Base-by-base conservation (phyloP, 805 yeast species). In the Myxozyma neotropica region DNA sequence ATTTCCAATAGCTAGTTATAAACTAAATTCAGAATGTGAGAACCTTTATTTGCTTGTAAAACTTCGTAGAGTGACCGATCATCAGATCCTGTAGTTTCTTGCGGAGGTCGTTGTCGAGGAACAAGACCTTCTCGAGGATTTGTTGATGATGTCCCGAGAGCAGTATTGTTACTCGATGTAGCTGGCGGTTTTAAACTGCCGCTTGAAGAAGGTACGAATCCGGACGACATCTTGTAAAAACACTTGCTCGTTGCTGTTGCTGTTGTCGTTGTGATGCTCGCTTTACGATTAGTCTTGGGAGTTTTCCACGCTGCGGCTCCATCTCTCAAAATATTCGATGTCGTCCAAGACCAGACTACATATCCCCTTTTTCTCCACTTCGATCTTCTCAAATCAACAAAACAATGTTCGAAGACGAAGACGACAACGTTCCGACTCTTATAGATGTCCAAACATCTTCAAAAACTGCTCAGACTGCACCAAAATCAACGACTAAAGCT, bases 21-120 rank as follows among this genome's bases (percentile, higher is more conserved):
- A 17, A 38, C 17, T n/a, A n/a, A 38, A 2, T n/a, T 38, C 21
- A 19, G 43, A 13, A 17, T n/a, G n/a, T n/a, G 4, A 2, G n/a
- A 15, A 61, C 65, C 64, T 54, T 61, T 61, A 36, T 61, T 61
- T 7, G 50, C 64, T 45, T 61, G 60, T 31, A 61, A 40, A 29
- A 61, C 29, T 8, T 61, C 65, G 47, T 55, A 61, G 6, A 61
- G 54, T 13, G 65, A 61, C 26, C 58, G 54, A 36, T 59, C 21
- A 8, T 57, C 59, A 38, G 10, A 17, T 15, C 43, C 43, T 4
- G 33, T 15, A 7, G 35, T 43, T 35, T 50, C 49, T n/a, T 47
- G 21, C 15, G 46, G 49, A 19, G 43, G 48, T 33, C 21, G 26
- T 27, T 36, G 52, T 17, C 46, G 40, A 17, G 57, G 39, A 15